Percentiles rank a stretch among this genome's conserved stretches.
Evolutionary conservation across 331 rosid genomes (phyloP).

Genomic region (Quercus lobata): DNA sequence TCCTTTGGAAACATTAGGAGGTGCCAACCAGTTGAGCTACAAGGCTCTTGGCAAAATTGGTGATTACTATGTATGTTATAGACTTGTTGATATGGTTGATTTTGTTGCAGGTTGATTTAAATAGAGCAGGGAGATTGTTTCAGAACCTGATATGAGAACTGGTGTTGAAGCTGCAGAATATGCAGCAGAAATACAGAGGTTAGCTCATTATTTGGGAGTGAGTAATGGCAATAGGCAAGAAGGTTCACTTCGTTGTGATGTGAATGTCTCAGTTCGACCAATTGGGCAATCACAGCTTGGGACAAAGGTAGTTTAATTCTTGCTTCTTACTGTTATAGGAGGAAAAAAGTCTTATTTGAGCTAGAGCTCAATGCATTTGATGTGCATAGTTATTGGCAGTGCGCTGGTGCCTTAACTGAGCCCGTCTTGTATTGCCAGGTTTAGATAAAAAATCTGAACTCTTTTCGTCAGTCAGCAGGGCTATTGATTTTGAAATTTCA

Average conservation of each 20-base stretch:
- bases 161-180: conserved; percentile 97
- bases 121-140: conserved; percentile 95
- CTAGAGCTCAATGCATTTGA: neutral
- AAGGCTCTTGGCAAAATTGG: too few species aligned
- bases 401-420: conserved; percentile 12
- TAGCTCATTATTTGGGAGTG: conserved; percentile 89
- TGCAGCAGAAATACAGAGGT: conserved; percentile 87
- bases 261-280: conserved; percentile 85
- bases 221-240: conserved; percentile 98
- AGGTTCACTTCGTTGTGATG: conserved; percentile 96
- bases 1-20: fast-evolving
- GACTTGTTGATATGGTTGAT: conserved; percentile 17
- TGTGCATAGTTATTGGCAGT: neutral
- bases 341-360: too few species aligned
- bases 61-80: neutral
- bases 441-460: conserved; percentile 87
- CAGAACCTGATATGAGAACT: conserved; percentile 94
- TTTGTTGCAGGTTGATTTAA: conserved; percentile 77
- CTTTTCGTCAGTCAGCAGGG: conserved; percentile 74
- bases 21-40: too few species aligned
- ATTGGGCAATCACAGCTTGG: conserved; percentile 73
- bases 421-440: conserved; percentile 53
- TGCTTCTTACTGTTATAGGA: neutral
- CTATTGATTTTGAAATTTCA: conserved; percentile 88
- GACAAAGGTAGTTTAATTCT: conserved; percentile 55